phyloP scores from a whole-genome alignment of 495 filamentous ascomycete species.

The Chlorociboria aeruginascens region DNA sequence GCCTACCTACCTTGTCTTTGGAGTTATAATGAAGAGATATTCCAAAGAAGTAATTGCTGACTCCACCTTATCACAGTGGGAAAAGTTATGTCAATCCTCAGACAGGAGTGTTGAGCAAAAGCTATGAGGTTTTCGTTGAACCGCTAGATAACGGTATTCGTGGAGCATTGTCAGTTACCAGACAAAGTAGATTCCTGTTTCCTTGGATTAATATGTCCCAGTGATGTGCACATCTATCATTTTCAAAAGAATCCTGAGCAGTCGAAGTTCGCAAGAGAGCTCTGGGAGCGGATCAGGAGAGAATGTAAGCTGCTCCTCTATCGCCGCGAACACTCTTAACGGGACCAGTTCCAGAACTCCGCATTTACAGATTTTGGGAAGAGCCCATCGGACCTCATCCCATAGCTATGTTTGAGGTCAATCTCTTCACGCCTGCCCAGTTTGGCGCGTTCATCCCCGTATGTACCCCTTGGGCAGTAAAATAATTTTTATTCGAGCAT shows the following conservation, averaged over 20 bases:
- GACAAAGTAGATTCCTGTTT: no score
- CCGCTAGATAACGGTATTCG: constrained; percentile 48
- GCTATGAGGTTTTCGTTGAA: constrained; percentile 52
- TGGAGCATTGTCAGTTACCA: constrained; percentile 41
- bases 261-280: constrained; percentile 49
- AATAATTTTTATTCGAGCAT: no score
- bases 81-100: constrained; percentile 44
- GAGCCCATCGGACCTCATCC: constrained; percentile 72
- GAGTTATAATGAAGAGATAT: no score
- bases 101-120: constrained; percentile 42
- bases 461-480: no score
- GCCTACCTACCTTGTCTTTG: no score
- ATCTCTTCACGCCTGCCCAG: constrained; percentile 71
- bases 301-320: constrained; percentile 51
- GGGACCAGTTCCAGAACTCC: constrained; percentile 63
- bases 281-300: constrained; percentile 66
- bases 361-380: constrained; percentile 71
- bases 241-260: constrained; percentile 53
- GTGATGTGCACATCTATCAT: constrained; percentile 76
- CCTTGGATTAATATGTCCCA: constrained; percentile 11
- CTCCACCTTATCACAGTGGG: neutral
- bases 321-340: neutral
- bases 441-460: constrained; percentile 66
- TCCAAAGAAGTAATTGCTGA: no score
- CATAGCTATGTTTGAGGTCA: constrained; percentile 86